Conservation (phyloP, 2,329 filamentous ascomycete genomes). For the Cytospora leucostoma region DNA sequence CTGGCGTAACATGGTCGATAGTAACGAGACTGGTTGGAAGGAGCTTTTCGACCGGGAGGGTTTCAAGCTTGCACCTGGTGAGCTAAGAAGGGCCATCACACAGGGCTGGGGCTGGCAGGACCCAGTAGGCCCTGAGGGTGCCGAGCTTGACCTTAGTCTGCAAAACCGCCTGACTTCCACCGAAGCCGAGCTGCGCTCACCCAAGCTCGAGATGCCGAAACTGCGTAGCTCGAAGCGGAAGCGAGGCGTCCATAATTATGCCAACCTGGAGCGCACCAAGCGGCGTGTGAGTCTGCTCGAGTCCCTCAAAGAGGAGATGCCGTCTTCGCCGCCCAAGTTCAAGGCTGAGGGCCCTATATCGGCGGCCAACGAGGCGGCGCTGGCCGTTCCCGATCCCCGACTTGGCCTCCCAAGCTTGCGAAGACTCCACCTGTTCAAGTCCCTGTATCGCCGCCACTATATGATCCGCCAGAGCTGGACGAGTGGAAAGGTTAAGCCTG, state of each 20-base stretch:
- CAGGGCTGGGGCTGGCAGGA: conserved; percentile 99
- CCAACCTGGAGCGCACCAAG: conserved; percentile 53
- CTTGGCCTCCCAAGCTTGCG: conserved; percentile 77
- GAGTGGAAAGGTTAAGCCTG: conserved; percentile 77
- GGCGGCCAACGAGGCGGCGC: conserved; percentile 79
- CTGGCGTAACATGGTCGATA: conserved; percentile 88
- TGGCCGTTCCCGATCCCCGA: conserved; percentile 78
- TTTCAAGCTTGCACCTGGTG: conserved; percentile 74
- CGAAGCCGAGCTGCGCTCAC: conserved; percentile 53
- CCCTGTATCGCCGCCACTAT: conserved; percentile 88
- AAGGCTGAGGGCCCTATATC: conserved; percentile 82
- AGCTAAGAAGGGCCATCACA: conserved; percentile 80
- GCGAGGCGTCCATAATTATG: conserved; percentile 49
- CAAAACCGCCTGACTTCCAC: conserved; percentile 54
- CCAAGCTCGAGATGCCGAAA: conserved; percentile 47
- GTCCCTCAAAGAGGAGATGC: conserved; percentile 45
- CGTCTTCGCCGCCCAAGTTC: conserved; percentile 46
- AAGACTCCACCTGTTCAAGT: conserved; percentile 92
- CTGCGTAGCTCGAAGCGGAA: conserved; percentile 58
- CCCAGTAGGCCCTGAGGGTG: conserved; percentile 71
- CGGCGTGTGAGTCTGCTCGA: conserved; percentile 54
- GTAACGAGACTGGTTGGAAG: conserved; percentile 95
- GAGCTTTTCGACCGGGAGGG: conserved; percentile 84
- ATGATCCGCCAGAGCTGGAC: conserved; percentile 94
- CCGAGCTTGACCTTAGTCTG: conserved; percentile 76